Percentiles rank a stretch among this genome's conserved stretches.
Conservation (phyloP, 345 rosid species). For the Rubroshorea leprosula region DNA sequence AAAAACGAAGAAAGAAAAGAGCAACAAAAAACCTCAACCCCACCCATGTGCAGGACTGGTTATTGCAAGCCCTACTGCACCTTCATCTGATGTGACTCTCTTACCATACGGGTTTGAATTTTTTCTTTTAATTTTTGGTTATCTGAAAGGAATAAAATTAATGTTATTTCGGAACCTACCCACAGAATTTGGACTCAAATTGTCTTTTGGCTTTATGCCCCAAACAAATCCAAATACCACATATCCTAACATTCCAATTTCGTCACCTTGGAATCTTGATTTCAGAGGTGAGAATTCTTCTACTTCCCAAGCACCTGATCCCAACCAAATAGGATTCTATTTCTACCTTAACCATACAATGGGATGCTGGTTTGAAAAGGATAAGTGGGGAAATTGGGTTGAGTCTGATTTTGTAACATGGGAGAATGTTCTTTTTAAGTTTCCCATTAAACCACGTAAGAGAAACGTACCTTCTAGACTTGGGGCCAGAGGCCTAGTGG, state of each 20-base stretch:
- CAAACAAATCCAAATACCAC: background rate
- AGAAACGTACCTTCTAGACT: too few species aligned
- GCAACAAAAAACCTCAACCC: background rate
- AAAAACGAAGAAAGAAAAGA: background rate
- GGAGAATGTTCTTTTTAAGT: too few species aligned
- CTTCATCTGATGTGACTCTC: constrained; percentile 5
- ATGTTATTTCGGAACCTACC: background rate
- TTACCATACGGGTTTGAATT: background rate
- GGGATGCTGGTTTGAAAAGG: too few species aligned
- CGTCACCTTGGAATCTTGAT: background rate
- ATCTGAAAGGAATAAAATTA: background rate
- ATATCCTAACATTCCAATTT: background rate
- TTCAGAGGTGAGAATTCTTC: too few species aligned
- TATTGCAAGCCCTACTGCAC: background rate
- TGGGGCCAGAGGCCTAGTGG: too few species aligned
- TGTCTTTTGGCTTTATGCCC: background rate
- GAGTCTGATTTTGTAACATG: too few species aligned
- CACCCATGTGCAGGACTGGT: constrained; percentile 7
- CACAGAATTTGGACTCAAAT: background rate
- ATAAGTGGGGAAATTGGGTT: too few species aligned
- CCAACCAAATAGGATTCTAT: too few species aligned
- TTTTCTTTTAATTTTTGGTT: too few species aligned
- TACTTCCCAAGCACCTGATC: too few species aligned
- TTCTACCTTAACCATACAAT: too few species aligned
- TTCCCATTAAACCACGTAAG: too few species aligned